Evolutionary conservation across 176 grass and related monocot genomes (phyloP).

Genomic region (Zoysia japonica): DNA sequence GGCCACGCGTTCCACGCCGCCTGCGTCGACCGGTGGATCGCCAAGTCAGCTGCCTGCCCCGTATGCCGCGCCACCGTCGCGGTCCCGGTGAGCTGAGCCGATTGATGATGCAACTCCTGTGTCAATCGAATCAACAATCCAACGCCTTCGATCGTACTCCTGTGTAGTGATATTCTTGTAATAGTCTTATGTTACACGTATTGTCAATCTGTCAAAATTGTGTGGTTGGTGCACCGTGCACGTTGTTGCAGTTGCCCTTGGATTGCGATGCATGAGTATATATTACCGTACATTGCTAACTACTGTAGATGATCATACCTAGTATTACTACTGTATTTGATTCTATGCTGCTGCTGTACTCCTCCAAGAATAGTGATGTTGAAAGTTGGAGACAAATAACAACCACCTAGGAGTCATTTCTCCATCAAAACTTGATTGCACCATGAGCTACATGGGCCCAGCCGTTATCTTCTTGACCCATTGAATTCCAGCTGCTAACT

Average conservation of each 20-base stretch:
- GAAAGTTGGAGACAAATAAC: neutral
- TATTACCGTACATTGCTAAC: neutral
- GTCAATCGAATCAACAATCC: neutral
- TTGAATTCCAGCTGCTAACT: conserved; percentile 18
- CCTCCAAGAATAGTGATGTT: neutral
- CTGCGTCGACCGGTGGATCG: conserved; percentile 86
- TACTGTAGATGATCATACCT: neutral
- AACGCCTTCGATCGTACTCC: neutral
- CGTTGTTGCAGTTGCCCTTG: neutral
- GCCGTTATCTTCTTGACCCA: conserved; percentile 13
- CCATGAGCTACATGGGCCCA: neutral
- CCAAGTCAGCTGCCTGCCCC: conserved; percentile 63
- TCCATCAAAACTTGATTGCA: conserved; percentile 16
- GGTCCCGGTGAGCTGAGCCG: conserved; percentile 9
- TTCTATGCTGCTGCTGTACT: conserved; percentile 9
- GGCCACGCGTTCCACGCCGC: conserved; percentile 69
- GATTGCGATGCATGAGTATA: neutral
- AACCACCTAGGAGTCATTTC: neutral
- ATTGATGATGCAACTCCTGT: neutral
- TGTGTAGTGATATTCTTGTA: conserved; percentile 21
- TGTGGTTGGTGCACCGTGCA: neutral
- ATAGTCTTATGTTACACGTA: neutral
- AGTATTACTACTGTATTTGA: neutral
- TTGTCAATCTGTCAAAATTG: neutral
- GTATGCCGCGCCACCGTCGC: conserved; percentile 65